Evolutionary conservation across 768 basidiomycete species (phyloP), one percentile per base, ranked within the genome.

Genomic region (Glaciozyma antarctica): DNA sequence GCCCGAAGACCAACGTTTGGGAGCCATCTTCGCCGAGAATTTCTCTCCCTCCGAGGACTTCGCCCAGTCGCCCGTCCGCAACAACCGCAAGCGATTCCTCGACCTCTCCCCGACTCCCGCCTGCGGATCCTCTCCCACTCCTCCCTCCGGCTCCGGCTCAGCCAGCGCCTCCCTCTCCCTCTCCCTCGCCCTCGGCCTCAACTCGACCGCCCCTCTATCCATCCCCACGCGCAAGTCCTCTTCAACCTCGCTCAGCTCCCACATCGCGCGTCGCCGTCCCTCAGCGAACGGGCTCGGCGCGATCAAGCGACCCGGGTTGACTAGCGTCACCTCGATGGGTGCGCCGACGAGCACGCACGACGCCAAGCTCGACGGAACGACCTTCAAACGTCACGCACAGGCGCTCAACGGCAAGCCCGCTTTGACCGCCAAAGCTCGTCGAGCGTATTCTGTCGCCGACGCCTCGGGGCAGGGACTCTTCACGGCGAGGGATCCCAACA

Each of bases 361-460:
- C 45, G 30, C 60, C 59, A 26, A 12, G 24, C 16, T 32, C 43
- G 5, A 26, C 6, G 19, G 5, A 26, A 21, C 19, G 19, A 60
- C 47, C 62, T 58, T 61, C 65, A 70, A 70, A 53, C 65, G 69
- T 4, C 62, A 64, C 45, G 69, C 69, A 17, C 69, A 66, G 22
- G 41, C 62, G 22, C 60, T 64, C 26, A 65, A 70, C 43, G 69
- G 69, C 48, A 63, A 66, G 57, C 69, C 69, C 38, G 58, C 60
- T 0, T 19, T 61, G 22, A 41, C 51, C 13, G 47, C 45, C n/a
- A 58, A 38, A 5, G 58, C 52, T 19, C 65, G 69, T 9, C 55
- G 69, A 5, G 61, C 62, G 8, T 63, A 64, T 47, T 70, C 69
- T 28, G 69, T 70, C 41, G 69, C 69, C 38, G 69, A 70, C 30